phyloP scores from a whole-genome alignment of 2,329 filamentous ascomycete genomes.

The Aspergillus sp. region DNA sequence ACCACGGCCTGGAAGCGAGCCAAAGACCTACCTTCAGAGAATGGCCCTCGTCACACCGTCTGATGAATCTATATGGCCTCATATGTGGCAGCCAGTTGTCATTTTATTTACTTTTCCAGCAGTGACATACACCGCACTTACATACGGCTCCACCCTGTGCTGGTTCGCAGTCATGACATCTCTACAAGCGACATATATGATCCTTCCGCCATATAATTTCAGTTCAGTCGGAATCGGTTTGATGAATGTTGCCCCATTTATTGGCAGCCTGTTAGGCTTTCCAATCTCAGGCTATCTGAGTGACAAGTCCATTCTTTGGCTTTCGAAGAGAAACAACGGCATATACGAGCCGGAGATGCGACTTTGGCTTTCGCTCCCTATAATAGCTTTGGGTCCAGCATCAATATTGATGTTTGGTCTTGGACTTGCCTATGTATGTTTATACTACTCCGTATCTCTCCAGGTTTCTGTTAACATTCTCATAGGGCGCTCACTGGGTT shows the following conservation, averaged over 20 bases:
- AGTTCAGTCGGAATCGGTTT: conserved; percentile 40
- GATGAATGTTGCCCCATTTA: conserved; percentile 43
- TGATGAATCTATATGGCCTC: neutral
- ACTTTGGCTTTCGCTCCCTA: conserved; percentile 33
- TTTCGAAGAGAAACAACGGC: conserved; percentile 41
- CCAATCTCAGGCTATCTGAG: conserved; percentile 24
- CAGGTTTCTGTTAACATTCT: too few relatives aligned
- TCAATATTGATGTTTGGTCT: conserved; percentile 26
- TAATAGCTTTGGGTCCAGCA: conserved; percentile 1
- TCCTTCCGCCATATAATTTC: conserved; percentile 45
- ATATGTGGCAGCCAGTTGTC: neutral
- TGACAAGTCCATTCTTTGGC: conserved; percentile 38
- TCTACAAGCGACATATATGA: conserved; percentile 39
- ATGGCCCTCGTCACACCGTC: conserved; percentile 9
- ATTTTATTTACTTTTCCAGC: conserved; percentile 51
- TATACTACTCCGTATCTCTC: too few relatives aligned
- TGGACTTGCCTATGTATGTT: neutral
- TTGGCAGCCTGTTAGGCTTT: conserved; percentile 29
- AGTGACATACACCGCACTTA: conserved; percentile 42
- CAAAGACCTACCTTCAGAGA: neutral
- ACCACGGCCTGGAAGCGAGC: neutral
- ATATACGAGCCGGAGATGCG: conserved; percentile 51
- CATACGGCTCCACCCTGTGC: conserved; percentile 42
- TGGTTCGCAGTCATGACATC: conserved; percentile 44
- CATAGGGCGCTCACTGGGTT: conserved; percentile 49